phyloP scores from a whole-genome alignment of 495 filamentous ascomycete genomes.

The Massariosphaeria phaeospora region DNA sequence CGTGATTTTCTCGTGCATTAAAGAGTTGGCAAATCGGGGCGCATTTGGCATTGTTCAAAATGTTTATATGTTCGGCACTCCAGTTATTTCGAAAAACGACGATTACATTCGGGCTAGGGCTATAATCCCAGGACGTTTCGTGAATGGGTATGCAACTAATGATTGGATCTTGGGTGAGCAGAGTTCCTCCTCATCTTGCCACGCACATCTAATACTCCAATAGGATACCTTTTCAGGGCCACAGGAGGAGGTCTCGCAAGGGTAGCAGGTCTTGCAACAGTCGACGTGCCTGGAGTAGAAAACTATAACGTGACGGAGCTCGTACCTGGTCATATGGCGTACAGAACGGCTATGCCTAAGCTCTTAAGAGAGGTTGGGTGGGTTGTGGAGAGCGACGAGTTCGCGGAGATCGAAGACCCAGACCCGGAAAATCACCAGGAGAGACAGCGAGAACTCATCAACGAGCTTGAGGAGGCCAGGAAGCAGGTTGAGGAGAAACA shows the following conservation, averaged over 20 bases:
- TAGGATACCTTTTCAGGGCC: conserved; percentile 89
- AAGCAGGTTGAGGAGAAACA: conserved; percentile 72
- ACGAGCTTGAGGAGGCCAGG: conserved; percentile 91
- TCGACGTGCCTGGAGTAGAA: conserved; percentile 80
- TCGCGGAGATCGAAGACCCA: conserved; percentile 94
- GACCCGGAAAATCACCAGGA: conserved; percentile 89
- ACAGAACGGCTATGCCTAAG: conserved; percentile 83
- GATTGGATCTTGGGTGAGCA: conserved; percentile 83
- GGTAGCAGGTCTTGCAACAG: conserved; percentile 78
- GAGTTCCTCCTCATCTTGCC: neutral
- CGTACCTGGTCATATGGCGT: conserved; percentile 95
- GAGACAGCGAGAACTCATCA: conserved; percentile 87
- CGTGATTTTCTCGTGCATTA: conserved; percentile 88
- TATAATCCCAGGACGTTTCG: conserved; percentile 82
- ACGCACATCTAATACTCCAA: conserved; percentile 6
- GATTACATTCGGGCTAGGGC: conserved; percentile 77
- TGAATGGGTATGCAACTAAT: conserved; percentile 90
- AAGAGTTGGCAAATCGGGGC: conserved; percentile 79
- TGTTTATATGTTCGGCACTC: conserved; percentile 89
- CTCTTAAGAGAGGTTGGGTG: conserved; percentile 82
- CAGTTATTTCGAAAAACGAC: conserved; percentile 85
- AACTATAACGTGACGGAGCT: conserved; percentile 82
- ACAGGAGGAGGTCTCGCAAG: conserved; percentile 89
- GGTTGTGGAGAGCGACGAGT: conserved; percentile 87
- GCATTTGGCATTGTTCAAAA: conserved; percentile 92